Percentiles rank a stretch among this genome's conserved stretches.
These are phyloP conservation scores for Juglanconis sp. DNA, from an alignment of 2,329 filamentous ascomycete species.

Conservation along the genomic window DNA sequence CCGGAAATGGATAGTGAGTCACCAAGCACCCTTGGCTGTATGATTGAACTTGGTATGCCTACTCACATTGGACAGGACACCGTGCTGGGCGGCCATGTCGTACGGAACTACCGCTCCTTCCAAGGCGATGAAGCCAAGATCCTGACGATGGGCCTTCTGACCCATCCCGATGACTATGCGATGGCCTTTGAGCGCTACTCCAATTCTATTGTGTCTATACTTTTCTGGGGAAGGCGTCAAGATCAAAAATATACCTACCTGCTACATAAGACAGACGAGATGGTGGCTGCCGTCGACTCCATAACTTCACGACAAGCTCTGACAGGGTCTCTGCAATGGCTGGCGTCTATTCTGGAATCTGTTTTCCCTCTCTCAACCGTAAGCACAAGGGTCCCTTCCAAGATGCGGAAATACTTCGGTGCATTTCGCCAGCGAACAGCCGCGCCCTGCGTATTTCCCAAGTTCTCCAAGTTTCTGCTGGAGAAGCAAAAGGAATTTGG, in stretches of 20 bases:
- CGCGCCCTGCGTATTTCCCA: too few relatives aligned
- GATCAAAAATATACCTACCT: not conserved
- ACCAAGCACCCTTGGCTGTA: too few relatives aligned
- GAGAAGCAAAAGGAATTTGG: too few relatives aligned
- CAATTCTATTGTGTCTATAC: slow-evolving; percentile 1
- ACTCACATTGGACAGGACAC: too few relatives aligned
- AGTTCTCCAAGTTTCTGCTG: too few relatives aligned
- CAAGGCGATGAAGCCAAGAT: slow-evolving; percentile 7
- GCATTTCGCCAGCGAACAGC: too few relatives aligned
- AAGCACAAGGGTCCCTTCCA: too few relatives aligned
- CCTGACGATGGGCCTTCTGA: slow-evolving; percentile 1
- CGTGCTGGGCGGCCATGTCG: not conserved
- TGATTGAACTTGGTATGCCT: not conserved
- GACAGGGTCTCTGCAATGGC: not conserved
- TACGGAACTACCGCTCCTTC: not conserved
- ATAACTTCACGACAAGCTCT: too few relatives aligned
- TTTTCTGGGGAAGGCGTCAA: not conserved
- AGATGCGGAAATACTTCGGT: too few relatives aligned
- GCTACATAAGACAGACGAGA: not conserved
- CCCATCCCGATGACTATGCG: not conserved
- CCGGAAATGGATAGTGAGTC: too few relatives aligned
- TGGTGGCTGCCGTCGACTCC: not conserved
- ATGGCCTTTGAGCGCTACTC: slow-evolving; percentile 2
- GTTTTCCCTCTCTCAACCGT: too few relatives aligned
- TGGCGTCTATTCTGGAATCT: not conserved